Percentiles rank a stretch among this genome's conserved stretches.
These are phyloP conservation scores for Phycomyces nitens DNA, from an alignment of 192 early-diverging fungal genomes.

Conservation along the genomic window DNA sequence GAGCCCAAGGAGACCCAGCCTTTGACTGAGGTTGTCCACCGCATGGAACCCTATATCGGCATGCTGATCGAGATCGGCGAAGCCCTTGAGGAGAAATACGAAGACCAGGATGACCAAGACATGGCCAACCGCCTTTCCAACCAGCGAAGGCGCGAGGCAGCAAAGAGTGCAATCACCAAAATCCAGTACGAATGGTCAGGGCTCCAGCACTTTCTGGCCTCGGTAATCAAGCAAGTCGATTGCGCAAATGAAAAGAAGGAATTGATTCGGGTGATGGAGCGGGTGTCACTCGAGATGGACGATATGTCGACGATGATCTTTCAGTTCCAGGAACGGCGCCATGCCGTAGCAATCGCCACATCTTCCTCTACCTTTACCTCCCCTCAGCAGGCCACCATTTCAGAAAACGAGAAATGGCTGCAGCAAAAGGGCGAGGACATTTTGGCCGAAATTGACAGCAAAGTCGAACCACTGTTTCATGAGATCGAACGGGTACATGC, in stretches of 20 bases:
- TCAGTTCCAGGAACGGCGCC: conserved; percentile 40
- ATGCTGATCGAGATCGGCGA: conserved; percentile 22
- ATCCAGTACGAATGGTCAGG: conserved; percentile 55
- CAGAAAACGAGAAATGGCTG: background rate
- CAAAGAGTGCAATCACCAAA: conserved; percentile 33
- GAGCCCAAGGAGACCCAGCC: conserved; percentile 28
- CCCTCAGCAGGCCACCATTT: background rate
- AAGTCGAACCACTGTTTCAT: conserved; percentile 45
- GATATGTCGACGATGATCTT: conserved; percentile 41
- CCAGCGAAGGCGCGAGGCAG: background rate
- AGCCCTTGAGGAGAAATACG: conserved; percentile 7
- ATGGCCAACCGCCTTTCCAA: no score
- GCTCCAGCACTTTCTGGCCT: conserved; percentile 49
- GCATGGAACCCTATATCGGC: conserved; percentile 45
- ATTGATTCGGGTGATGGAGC: conserved; percentile 33
- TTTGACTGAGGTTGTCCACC: conserved; percentile 40
- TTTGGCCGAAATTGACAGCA: conserved; percentile 42
- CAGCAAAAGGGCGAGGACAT: conserved; percentile 25
- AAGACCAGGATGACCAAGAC: conserved; percentile 1
- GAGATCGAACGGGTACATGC: conserved; percentile 44
- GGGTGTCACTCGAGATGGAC: conserved; percentile 37
- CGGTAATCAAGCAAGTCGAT: conserved; percentile 45
- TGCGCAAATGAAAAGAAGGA: conserved; percentile 35
- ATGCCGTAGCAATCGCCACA: conserved; percentile 1
- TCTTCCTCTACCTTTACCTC: background rate